A percentile compares a stretch with the other conserved stretches of the same genome.
These are phyloP conservation scores for Begonia loranthoides DNA, from an alignment of 306 rosid species.

Conservation along the genomic window DNA sequence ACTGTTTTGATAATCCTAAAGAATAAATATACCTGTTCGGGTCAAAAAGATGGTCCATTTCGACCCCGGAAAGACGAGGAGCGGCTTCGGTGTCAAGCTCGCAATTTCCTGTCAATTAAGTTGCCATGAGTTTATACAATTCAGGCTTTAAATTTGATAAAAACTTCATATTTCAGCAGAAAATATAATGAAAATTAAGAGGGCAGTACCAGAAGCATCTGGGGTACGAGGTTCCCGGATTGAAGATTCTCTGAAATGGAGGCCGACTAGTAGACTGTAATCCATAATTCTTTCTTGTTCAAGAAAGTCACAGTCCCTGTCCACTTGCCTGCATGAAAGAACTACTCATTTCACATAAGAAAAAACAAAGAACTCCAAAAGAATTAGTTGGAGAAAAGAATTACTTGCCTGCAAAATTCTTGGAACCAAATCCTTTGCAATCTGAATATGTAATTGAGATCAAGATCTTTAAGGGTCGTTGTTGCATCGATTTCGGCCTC, in stretches of 20 bases:
- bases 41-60: slow-evolving; percentile 28
- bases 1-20: background rate
- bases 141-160: too few species aligned
- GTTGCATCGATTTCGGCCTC: slow-evolving; percentile 67
- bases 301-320: slow-evolving; percentile 84
- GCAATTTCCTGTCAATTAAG: slow-evolving; percentile 19
- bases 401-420: slow-evolving; percentile 66
- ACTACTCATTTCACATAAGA: background rate
- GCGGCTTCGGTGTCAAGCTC: background rate
- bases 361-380: background rate
- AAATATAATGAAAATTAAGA: slow-evolving; percentile 12
- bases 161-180: too few species aligned
- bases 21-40: slow-evolving; percentile 33
- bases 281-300: slow-evolving; percentile 96
- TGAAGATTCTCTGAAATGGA: slow-evolving; percentile 61
- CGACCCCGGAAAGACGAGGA: slow-evolving; percentile 10
- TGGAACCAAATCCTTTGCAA: slow-evolving; percentile 71
- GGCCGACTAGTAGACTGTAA: slow-evolving; percentile 88
- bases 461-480: slow-evolving; percentile 91
- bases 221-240: slow-evolving; percentile 19
- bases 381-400: slow-evolving; percentile 1
- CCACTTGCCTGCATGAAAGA: slow-evolving; percentile 70
- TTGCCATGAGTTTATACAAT: background rate
- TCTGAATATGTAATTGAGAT: slow-evolving; percentile 70
- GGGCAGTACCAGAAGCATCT: slow-evolving; percentile 20